These are phyloP conservation scores for Gracilaria vermiculophylla DNA, from an alignment of 23 red algal genomes.

Conservation along the genomic window DNA sequence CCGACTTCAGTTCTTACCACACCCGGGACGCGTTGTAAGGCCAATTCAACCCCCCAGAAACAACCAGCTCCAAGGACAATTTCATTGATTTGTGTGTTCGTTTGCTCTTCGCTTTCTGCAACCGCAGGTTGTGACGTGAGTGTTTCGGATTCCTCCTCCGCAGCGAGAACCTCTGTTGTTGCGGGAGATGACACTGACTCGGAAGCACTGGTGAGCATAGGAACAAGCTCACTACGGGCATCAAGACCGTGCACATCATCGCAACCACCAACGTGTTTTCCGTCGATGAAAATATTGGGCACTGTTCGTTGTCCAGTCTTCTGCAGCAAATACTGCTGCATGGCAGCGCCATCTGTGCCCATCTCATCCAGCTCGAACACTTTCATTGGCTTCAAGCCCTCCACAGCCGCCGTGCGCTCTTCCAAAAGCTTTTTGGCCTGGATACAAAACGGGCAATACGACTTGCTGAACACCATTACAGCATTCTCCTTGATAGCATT, in stretches of 20 bases:
- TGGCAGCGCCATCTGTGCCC: constrained; percentile 49
- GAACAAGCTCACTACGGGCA: constrained; percentile 46
- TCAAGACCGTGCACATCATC: constrained; percentile 47
- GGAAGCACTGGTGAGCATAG: constrained; percentile 71
- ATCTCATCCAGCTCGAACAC: constrained; percentile 76
- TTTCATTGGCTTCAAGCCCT: neutral
- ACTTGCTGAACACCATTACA: constrained; percentile 87
- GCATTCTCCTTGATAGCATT: constrained; percentile 26
- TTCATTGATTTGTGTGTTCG: neutral
- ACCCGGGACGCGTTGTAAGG: constrained; percentile 61
- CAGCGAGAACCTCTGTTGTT: neutral
- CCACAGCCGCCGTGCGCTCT: neutral
- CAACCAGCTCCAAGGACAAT: constrained; percentile 74
- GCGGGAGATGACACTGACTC: neutral
- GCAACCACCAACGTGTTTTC: constrained; percentile 86
- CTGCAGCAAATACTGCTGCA: constrained; percentile 66
- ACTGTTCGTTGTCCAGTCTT: constrained; percentile 86
- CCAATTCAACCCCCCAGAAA: constrained; percentile 80
- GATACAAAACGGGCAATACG: constrained; percentile 73
- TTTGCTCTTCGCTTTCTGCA: neutral
- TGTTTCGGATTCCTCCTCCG: neutral
- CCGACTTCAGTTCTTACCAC: constrained; percentile 67
- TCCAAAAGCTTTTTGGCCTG: constrained; percentile 66
- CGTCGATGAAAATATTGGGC: constrained; percentile 88
- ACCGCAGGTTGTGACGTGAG: neutral